Conservation (phyloP, 371 early-diverging fungal species). For the Choanephora cucurbitarum region DNA sequence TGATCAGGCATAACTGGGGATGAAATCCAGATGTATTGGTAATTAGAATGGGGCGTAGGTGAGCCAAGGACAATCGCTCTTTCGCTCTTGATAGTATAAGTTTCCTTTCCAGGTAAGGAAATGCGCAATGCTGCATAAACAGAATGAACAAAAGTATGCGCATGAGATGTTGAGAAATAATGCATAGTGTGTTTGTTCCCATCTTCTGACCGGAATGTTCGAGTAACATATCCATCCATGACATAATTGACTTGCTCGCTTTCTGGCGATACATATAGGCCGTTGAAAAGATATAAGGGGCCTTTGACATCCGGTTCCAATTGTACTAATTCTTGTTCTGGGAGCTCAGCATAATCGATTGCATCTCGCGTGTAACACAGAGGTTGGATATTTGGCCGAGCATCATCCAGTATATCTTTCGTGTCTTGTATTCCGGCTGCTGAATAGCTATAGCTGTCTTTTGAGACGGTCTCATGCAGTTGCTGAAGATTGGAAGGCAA, state of each 20-base stretch:
- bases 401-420: slow-evolving; percentile 8
- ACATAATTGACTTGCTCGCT: slow-evolving; percentile 11
- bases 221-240: slow-evolving; percentile 10
- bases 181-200: slow-evolving; percentile 16
- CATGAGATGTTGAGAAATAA: slow-evolving; percentile 17
- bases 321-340: slow-evolving; percentile 12
- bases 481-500: background rate
- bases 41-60: slow-evolving; percentile 17
- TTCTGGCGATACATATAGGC: slow-evolving; percentile 9
- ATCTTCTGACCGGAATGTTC: slow-evolving; percentile 18
- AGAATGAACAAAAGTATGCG: slow-evolving; percentile 17
- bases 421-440: slow-evolving; percentile 9
- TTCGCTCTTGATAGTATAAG: slow-evolving; percentile 10
- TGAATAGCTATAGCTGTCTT: slow-evolving; percentile 6
- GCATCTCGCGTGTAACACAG: slow-evolving; percentile 9
- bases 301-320: slow-evolving; percentile 21
- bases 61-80: slow-evolving; percentile 19
- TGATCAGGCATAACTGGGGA: slow-evolving; percentile 21
- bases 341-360: slow-evolving; percentile 20
- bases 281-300: slow-evolving; percentile 18
- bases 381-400: slow-evolving; percentile 24
- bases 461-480: background rate
- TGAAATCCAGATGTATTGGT: slow-evolving; percentile 30
- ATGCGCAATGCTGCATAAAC: slow-evolving; percentile 11
- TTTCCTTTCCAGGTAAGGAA: background rate